Conservation (phyloP, 306 rosid genomes). For the Pterocarpus santalinus region DNA sequence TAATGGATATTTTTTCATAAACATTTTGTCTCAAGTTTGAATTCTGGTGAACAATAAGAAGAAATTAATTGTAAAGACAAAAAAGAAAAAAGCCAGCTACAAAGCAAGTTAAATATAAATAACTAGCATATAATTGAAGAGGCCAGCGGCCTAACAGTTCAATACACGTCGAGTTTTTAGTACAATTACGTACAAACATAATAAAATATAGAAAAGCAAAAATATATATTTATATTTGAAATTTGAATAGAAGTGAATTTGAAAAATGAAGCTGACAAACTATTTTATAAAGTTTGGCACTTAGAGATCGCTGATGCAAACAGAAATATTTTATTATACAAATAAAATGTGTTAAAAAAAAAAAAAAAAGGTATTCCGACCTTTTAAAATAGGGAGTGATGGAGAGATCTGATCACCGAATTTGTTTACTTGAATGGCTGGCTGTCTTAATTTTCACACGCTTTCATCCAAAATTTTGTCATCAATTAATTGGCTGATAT, state of each 20-base stretch:
- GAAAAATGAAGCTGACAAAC: background rate
- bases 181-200: slow-evolving; percentile 8
- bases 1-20: background rate
- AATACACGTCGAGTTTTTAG: background rate
- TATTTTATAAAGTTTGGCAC: slow-evolving; percentile 3
- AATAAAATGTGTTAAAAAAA: background rate
- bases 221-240: background rate
- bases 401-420: slow-evolving; percentile 49
- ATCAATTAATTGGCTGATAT: slow-evolving; percentile 26
- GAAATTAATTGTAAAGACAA: background rate
- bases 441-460: slow-evolving; percentile 45
- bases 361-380: slow-evolving; percentile 14
- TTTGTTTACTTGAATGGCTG: slow-evolving; percentile 5
- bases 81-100: slow-evolving; percentile 4
- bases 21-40: background rate
- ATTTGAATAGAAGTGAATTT: background rate
- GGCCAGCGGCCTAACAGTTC: slow-evolving; percentile 30
- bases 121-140: slow-evolving; percentile 5
- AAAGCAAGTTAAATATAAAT: background rate
- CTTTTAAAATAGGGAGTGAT: background rate
- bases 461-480: slow-evolving; percentile 27
- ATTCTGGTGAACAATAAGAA: background rate
- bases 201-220: background rate
- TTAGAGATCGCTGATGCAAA: slow-evolving; percentile 7
- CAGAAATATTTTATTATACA: slow-evolving; percentile 8